phyloP scores from a whole-genome alignment of 83 land plant species.

The Picea engelmannii region DNA sequence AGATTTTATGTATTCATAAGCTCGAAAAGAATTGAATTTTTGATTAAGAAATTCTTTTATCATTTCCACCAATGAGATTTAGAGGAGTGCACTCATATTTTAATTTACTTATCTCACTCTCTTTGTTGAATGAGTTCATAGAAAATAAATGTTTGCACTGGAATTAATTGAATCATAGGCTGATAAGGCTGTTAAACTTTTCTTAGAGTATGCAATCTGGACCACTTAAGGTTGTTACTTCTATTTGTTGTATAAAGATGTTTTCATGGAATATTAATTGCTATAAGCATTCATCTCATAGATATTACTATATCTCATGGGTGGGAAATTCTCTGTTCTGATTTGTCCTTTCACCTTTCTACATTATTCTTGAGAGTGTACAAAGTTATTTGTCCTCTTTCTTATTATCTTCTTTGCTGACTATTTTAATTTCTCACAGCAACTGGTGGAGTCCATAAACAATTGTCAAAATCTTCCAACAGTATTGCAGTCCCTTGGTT shows the following conservation, averaged over 20 bases:
- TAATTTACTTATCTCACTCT: background rate
- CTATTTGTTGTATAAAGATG: too few species aligned
- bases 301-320: too few species aligned
- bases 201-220: too few species aligned
- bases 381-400: background rate
- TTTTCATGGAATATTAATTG: too few species aligned
- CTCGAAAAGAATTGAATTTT: background rate
- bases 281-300: too few species aligned
- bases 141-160: background rate
- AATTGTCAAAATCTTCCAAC: slow-evolving; percentile 53
- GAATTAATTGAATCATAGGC: background rate
- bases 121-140: background rate
- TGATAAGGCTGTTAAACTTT: too few species aligned
- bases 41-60: slow-evolving; percentile 4
- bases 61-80: too few species aligned
- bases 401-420: background rate
- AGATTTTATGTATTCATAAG: background rate
- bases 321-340: too few species aligned
- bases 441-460: slow-evolving; percentile 14
- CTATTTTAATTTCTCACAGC: slow-evolving; percentile 12
- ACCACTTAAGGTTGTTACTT: too few species aligned
- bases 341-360: background rate
- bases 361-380: slow-evolving; percentile 1
- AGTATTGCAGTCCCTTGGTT: slow-evolving; percentile 82
- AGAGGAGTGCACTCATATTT: background rate